These are phyloP conservation scores for Scheffersomyces illinoinensis DNA, from an alignment of 1,139 yeast species.

Conservation along the genomic window DNA sequence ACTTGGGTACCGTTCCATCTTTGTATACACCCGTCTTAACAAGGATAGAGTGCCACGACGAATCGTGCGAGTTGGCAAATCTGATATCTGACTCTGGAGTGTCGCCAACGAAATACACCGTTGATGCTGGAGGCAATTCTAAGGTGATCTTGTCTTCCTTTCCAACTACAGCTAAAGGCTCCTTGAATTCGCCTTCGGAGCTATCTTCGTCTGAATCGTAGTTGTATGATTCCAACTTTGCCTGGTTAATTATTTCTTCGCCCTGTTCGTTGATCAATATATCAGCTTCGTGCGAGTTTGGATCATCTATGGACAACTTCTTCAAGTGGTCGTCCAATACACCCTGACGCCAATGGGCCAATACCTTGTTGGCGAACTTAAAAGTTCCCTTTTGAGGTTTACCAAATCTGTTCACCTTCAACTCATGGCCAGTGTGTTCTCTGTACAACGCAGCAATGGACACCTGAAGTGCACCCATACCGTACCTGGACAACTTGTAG, in stretches of 20 bases:
- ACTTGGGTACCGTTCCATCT: constrained; percentile 75
- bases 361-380: constrained; percentile 73
- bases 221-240: constrained; percentile 40
- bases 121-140: constrained; percentile 78
- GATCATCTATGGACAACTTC: constrained; percentile 48
- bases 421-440: constrained; percentile 78
- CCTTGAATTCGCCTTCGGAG: constrained; percentile 29
- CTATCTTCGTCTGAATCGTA: constrained; percentile 33
- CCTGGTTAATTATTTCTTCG: constrained; percentile 48
- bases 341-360: constrained; percentile 75
- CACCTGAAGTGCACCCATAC: constrained; percentile 89
- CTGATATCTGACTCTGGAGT: constrained; percentile 91
- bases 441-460: constrained; percentile 79
- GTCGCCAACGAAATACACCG: constrained; percentile 87
- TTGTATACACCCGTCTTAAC: constrained; percentile 88
- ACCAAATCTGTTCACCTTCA: constrained; percentile 77
- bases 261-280: constrained; percentile 50
- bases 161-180: constrained; percentile 29
- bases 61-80: constrained; percentile 84
- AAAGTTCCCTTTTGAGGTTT: constrained; percentile 86
- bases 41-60: constrained; percentile 79
- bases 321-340: constrained; percentile 73
- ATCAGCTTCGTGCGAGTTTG: constrained; percentile 48
- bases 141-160: constrained; percentile 44
- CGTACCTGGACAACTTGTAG: constrained; percentile 75